Percentiles rank a stretch among this genome's conserved stretches.
phyloP scores from a whole-genome alignment of 371 early-diverging fungal genomes.

The Lichtheimia ramosa region DNA sequence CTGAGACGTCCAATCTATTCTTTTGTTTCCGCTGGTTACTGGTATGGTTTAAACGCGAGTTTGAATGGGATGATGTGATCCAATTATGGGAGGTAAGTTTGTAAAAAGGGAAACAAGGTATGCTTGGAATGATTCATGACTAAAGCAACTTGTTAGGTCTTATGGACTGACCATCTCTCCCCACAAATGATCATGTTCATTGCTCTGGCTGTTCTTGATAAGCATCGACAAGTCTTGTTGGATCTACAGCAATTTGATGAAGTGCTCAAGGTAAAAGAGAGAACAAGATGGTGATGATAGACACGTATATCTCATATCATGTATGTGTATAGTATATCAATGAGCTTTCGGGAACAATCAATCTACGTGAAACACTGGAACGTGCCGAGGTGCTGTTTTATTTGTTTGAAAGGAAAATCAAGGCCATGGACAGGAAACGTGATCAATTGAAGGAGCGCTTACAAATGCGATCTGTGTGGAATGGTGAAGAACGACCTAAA shows the following conservation, averaged over 20 bases:
- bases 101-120: background rate
- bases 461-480: slow-evolving; percentile 41
- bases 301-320: background rate
- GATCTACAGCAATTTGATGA: slow-evolving; percentile 85
- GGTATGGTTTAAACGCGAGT: slow-evolving; percentile 94
- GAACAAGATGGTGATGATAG: background rate
- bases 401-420: slow-evolving; percentile 64
- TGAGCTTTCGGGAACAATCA: slow-evolving; percentile 78
- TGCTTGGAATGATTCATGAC: background rate
- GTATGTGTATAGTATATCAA: slow-evolving; percentile 71
- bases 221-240: slow-evolving; percentile 76
- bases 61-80: slow-evolving; percentile 81
- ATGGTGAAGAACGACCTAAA: slow-evolving; percentile 25
- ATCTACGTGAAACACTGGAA: slow-evolving; percentile 73
- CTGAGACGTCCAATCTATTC: slow-evolving; percentile 84
- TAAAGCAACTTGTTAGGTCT: slow-evolving; percentile 27
- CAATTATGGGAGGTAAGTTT: slow-evolving; percentile 74
- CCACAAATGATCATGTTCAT: slow-evolving; percentile 85
- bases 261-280: slow-evolving; percentile 67
- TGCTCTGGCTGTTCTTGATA: slow-evolving; percentile 86
- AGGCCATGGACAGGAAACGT: slow-evolving; percentile 50
- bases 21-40: slow-evolving; percentile 96
- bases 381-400: slow-evolving; percentile 80
- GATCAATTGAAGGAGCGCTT: slow-evolving; percentile 28
- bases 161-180: slow-evolving; percentile 86